Evolutionary conservation across 2,329 filamentous ascomycete species (phyloP).

Genomic region (Lachnellula cervina): DNA sequence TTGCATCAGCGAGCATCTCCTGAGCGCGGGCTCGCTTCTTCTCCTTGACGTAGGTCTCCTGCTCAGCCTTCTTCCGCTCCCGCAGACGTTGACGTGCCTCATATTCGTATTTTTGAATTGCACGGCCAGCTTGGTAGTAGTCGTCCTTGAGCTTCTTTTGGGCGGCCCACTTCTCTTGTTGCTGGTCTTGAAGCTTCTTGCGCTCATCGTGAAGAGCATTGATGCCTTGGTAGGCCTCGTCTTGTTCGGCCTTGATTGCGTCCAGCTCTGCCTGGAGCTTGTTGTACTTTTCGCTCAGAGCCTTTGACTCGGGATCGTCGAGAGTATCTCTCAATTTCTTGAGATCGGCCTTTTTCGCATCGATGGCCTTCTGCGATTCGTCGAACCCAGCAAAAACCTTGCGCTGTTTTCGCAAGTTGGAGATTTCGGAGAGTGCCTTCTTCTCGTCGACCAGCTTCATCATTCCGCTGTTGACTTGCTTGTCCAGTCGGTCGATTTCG

Average conservation of each 20-base stretch:
- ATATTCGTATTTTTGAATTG: slow-evolving; percentile 77
- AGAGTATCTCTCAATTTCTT: slow-evolving; percentile 82
- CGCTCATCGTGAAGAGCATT: slow-evolving; percentile 81
- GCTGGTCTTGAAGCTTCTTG: slow-evolving; percentile 74
- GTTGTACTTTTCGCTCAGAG: slow-evolving; percentile 79
- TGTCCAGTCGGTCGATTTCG: slow-evolving; percentile 75
- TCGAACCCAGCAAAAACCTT: slow-evolving; percentile 89
- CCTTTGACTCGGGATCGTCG: slow-evolving; percentile 87
- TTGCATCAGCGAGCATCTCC: slow-evolving; percentile 73
- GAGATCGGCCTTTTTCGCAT: slow-evolving; percentile 81
- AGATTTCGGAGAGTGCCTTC: slow-evolving; percentile 82
- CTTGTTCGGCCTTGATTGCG: slow-evolving; percentile 84
- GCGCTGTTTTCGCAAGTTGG: slow-evolving; percentile 76
- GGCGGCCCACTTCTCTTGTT: slow-evolving; percentile 78
- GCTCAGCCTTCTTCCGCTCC: slow-evolving; percentile 78
- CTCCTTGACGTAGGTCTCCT: slow-evolving; percentile 65
- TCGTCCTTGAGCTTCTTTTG: slow-evolving; percentile 86
- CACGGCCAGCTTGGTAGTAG: slow-evolving; percentile 77
- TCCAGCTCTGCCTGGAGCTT: slow-evolving; percentile 85
- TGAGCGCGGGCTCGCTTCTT: slow-evolving; percentile 72
- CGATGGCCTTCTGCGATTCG: slow-evolving; percentile 80
- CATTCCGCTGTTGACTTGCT: slow-evolving; percentile 78
- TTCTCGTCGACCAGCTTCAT: slow-evolving; percentile 98
- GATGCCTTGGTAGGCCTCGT: slow-evolving; percentile 83
- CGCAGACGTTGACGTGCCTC: slow-evolving; percentile 71